phyloP scores from a whole-genome alignment of 2,329 filamentous ascomycete genomes.

The Fusarium concolor region DNA sequence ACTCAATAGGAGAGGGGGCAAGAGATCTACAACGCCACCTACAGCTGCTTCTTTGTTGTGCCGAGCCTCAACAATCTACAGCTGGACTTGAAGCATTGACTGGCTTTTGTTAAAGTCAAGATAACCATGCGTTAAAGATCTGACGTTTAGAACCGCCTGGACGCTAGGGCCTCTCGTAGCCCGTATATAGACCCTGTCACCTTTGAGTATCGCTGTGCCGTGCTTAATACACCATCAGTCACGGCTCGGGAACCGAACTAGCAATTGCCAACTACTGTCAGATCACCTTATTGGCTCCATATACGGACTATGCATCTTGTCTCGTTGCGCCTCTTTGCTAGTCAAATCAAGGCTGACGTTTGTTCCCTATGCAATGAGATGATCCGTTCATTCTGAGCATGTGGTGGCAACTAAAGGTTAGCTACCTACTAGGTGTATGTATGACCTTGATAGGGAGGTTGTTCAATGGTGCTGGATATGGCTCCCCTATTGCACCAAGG shows the following conservation, averaged over 20 bases:
- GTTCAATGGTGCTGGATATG: too few species aligned
- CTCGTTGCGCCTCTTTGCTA: too few species aligned
- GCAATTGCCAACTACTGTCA: too few species aligned
- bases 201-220: background rate
- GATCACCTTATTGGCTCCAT: background rate
- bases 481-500: too few species aligned
- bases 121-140: background rate
- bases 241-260: background rate
- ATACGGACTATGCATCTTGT: too few species aligned
- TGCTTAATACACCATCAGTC: background rate
- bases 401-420: background rate
- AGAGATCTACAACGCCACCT: slow-evolving; percentile 4
- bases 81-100: background rate
- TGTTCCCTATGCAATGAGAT: too few species aligned
- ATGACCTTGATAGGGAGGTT: too few species aligned
- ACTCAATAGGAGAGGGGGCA: background rate
- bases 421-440: too few species aligned
- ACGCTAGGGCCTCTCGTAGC: background rate
- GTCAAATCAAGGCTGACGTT: too few species aligned
- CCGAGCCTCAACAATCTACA: slow-evolving; percentile 23
- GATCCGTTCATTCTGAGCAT: too few species aligned
- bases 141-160: background rate
- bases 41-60: slow-evolving; percentile 1
- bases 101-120: background rate
- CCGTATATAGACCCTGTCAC: background rate